A percentile compares a stretch with the other conserved stretches of the same genome.
These are phyloP conservation scores for Peronospora belbahrii DNA, from an alignment of 352 stramenopile species.

Conservation along the genomic window DNA sequence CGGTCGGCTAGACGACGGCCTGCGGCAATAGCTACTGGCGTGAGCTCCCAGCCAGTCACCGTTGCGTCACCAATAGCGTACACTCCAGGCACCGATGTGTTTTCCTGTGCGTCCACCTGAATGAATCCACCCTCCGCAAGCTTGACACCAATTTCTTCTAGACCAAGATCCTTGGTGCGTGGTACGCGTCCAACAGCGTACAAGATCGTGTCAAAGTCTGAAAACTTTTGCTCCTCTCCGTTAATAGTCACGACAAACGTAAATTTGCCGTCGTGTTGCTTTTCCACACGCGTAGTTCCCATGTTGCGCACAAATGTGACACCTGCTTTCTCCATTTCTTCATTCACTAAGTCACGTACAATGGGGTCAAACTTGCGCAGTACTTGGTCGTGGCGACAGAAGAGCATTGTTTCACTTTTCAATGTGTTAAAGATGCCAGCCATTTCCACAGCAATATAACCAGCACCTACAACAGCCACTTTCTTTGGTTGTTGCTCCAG, in stretches of 20 bases:
- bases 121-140: conserved; percentile 80
- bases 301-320: conserved; percentile 38
- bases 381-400: conserved; percentile 80
- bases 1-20: conserved; percentile 78
- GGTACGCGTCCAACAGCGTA: conserved; percentile 65
- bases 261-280: conserved; percentile 37
- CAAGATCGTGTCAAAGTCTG: conserved; percentile 84
- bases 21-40: conserved; percentile 82
- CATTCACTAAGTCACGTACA: conserved; percentile 42
- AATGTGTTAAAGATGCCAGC: conserved; percentile 92
- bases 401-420: conserved; percentile 86
- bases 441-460: conserved; percentile 98
- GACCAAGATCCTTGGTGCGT: conserved; percentile 43
- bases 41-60: conserved; percentile 72
- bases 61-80: conserved; percentile 89
- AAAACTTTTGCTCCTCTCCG: conserved; percentile 75
- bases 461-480: conserved; percentile 93
- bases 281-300: conserved; percentile 32
- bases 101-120: conserved; percentile 87
- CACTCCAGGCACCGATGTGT: conserved; percentile 85
- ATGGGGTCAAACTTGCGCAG: conserved; percentile 86
- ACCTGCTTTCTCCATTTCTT: conserved; percentile 50
- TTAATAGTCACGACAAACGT: conserved; percentile 59
- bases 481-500: conserved; percentile 89
- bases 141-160: conserved; percentile 64